Evolutionary conservation across 1,139 yeast species (phyloP).

Genomic region (Starmera stellimalicola): DNA sequence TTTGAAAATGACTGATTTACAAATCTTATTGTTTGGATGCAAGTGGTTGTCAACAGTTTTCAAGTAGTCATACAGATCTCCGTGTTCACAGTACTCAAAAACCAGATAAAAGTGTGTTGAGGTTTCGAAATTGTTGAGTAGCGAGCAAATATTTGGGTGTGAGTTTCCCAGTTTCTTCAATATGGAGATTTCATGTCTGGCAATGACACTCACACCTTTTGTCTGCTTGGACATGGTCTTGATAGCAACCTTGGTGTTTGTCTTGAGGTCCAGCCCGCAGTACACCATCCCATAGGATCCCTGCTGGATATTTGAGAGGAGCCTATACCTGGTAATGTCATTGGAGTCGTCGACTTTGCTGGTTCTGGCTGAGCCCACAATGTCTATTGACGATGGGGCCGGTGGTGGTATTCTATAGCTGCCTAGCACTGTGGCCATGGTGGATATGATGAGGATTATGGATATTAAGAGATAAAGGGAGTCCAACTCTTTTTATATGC

Average conservation of each 20-base stretch:
- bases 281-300: conserved; percentile 82
- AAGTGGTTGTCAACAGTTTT: conserved; percentile 37
- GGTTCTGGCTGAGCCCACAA: too few relatives aligned
- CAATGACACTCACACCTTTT: conserved; percentile 23
- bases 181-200: conserved; percentile 58
- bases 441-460: too few relatives aligned
- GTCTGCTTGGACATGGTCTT: conserved; percentile 42
- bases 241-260: conserved; percentile 50
- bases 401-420: too few relatives aligned
- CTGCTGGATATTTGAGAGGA: conserved; percentile 58
- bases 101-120: conserved; percentile 40
- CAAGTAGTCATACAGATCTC: conserved; percentile 86
- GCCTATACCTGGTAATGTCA: conserved; percentile 42
- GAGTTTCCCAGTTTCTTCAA: conserved; percentile 43
- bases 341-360: too few relatives aligned
- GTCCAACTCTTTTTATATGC: too few relatives aligned
- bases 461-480: too few relatives aligned
- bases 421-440: too few relatives aligned
- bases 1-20: conserved; percentile 17
- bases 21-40: conserved; percentile 10
- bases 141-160: conserved; percentile 40
- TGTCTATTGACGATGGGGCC: too few relatives aligned
- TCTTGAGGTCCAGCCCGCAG: conserved; percentile 49
- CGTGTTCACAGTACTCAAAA: conserved; percentile 76
- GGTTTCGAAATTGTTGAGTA: conserved; percentile 68